Conservation (phyloP, 768 basidiomycete species). For the Stropharia rugosoannulata region DNA sequence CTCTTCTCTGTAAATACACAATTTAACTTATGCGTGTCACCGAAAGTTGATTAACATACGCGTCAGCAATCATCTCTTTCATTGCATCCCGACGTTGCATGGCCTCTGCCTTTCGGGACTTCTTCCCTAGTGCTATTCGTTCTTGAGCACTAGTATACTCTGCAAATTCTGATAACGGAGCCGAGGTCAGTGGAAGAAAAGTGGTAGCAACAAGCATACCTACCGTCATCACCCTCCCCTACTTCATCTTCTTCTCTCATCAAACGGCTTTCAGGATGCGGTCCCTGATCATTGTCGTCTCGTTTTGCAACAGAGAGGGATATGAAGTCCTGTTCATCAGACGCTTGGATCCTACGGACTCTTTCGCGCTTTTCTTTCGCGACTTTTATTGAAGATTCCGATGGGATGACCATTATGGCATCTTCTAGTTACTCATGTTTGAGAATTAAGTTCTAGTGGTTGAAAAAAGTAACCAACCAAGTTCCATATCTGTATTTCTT, state of each 20-base stretch:
- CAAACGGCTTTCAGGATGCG: slow-evolving; percentile 83
- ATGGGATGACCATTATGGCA: slow-evolving; percentile 50
- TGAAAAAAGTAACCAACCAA: slow-evolving; percentile 14
- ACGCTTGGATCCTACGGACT: slow-evolving; percentile 46
- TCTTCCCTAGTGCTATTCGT: slow-evolving; percentile 82
- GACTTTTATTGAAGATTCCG: slow-evolving; percentile 66
- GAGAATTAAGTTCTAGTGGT: not conserved
- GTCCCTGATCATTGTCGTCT: slow-evolving; percentile 57
- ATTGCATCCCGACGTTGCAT: slow-evolving; percentile 65
- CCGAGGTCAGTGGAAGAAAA: not conserved
- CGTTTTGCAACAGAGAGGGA: slow-evolving; percentile 68
- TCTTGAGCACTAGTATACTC: slow-evolving; percentile 89
- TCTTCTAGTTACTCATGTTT: slow-evolving; percentile 24
- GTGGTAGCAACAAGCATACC: slow-evolving; percentile 15
- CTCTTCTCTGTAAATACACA: slow-evolving; percentile 52
- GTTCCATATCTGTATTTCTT: slow-evolving; percentile 30
- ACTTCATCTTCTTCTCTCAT: slow-evolving; percentile 85
- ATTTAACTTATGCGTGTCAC: not conserved
- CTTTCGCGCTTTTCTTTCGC: slow-evolving; percentile 79
- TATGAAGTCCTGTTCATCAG: slow-evolving; percentile 70
- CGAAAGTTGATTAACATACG: slow-evolving; percentile 42
- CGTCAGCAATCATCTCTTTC: slow-evolving; percentile 81
- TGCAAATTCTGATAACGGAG: slow-evolving; percentile 60
- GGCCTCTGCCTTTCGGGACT: slow-evolving; percentile 71
- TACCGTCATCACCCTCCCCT: slow-evolving; percentile 88